Evolutionary conservation across 2,329 filamentous ascomycete species (phyloP), one percentile per base, ranked within the genome.

Genomic region (Sporothrix sp.): DNA sequence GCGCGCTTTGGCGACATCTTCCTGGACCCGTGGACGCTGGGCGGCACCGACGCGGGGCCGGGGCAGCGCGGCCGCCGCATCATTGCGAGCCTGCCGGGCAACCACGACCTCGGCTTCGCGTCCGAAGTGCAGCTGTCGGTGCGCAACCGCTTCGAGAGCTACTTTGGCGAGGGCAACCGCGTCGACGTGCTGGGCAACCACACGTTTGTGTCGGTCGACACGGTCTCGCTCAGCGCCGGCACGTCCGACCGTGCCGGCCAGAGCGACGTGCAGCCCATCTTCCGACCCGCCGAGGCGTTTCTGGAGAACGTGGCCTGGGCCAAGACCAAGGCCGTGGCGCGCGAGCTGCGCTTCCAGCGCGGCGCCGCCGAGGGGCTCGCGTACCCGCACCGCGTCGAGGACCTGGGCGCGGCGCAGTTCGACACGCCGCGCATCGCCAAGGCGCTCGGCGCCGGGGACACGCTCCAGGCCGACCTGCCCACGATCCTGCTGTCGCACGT

Each of bases 111-210:
- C 36, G 93, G 93, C 0, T 95, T 97, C 62, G 91, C 87, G 3
- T 81, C 81, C 20, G 85, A 90, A 39, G 82, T 98, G 43, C 87
- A 95, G 63, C 63, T 84, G 8, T 74, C 85, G 0, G 87, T 95
- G 30, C 79, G 90, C 47, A 75, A 93, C 59, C 76, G 93, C 14
- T 98, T 97, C 65, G 79, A 84, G 60, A 80, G 84, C 3, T 95
- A 84, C 63, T 97, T 98, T 67, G 93, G 93, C 4, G 84, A 93
- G 50, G 79, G 83, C n/a, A 97, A 96, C 65, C 76, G 87, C 8
- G 82, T 98, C 18, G 89, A 97, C 64, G 76, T 97, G 5, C 76
- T 97, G 48, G 93, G 87, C 11, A 98, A 98, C 62, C 93, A 98
- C 64, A 94, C 88, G 0, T 89, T 98, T 63, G 87, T 98, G 18